Evolutionary conservation across 2,329 filamentous ascomycete species (phyloP).

Genomic region (Septoria petroselini): DNA sequence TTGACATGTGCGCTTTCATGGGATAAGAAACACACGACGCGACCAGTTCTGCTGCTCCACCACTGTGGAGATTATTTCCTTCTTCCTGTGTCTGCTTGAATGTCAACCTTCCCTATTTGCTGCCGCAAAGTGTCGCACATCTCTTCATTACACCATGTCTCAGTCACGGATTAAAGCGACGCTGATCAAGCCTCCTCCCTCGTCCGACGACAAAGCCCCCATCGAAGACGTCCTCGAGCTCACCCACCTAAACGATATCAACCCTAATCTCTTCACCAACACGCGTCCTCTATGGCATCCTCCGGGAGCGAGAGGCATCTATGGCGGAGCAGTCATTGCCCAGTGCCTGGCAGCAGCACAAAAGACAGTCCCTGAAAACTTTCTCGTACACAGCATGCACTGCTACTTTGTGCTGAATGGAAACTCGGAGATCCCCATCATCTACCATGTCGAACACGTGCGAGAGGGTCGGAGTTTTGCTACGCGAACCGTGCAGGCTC

Average conservation of each 20-base stretch:
- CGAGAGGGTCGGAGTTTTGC: conserved; percentile 86
- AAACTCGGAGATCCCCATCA: conserved; percentile 75
- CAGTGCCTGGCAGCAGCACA: conserved; percentile 87
- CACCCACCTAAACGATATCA: conserved; percentile 72
- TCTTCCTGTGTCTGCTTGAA: neutral
- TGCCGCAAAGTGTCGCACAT: neutral
- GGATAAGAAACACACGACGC: conserved; percentile 1
- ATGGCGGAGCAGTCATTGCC: conserved; percentile 88
- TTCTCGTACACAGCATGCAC: conserved; percentile 92
- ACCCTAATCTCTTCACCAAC: conserved; percentile 90
- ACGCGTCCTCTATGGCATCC: conserved; percentile 89
- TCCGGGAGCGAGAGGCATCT: conserved; percentile 86
- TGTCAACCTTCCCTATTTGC: neutral
- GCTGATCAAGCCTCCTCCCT: conserved; percentile 70
- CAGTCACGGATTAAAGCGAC: conserved; percentile 30
- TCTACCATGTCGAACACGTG: conserved; percentile 93
- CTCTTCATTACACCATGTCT: conserved; percentile 8
- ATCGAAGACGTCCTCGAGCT: conserved; percentile 91
- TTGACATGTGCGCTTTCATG: conserved; percentile 1
- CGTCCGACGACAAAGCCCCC: conserved; percentile 67
- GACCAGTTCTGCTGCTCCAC: neutral
- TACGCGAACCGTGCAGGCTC: conserved; percentile 91
- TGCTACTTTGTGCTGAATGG: conserved; percentile 98
- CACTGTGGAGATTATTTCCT: neutral
- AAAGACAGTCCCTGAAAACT: conserved; percentile 75